Conservation (phyloP, 2,329 filamentous ascomycete species). For the Stachybotrys elegans region DNA sequence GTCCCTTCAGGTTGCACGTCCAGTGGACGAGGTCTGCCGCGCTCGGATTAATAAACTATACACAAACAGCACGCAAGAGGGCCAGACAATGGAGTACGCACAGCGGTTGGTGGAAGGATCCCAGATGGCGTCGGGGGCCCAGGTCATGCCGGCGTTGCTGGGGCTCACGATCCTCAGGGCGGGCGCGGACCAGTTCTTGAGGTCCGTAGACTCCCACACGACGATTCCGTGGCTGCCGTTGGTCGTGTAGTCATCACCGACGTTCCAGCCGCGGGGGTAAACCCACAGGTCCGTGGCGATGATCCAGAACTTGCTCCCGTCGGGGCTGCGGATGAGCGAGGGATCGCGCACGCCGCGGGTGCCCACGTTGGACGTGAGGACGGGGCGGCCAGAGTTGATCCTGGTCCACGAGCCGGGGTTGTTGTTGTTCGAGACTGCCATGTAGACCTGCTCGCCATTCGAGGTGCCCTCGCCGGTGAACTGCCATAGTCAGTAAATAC, state of each 20-base stretch:
- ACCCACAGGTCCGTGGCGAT: background rate
- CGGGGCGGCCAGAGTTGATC: background rate
- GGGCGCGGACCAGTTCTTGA: background rate
- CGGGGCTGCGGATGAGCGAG: background rate
- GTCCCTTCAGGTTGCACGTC: background rate
- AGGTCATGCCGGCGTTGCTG: background rate
- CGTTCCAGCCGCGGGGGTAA: background rate
- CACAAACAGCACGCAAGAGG: no score
- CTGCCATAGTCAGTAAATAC: background rate
- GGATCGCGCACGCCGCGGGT: background rate
- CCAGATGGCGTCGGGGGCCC: background rate
- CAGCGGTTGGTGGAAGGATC: background rate
- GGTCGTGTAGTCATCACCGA: background rate
- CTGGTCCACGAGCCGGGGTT: background rate
- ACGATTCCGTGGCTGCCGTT: background rate
- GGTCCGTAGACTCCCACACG: background rate
- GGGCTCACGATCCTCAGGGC: background rate
- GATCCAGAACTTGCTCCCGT: background rate
- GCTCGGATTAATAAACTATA: no score
- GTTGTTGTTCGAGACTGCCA: background rate
- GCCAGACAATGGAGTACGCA: background rate
- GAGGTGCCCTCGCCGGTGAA: background rate
- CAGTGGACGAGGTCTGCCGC: background rate
- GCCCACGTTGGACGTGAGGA: background rate
- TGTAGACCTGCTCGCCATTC: background rate